Conservation (phyloP, 1,139 yeast species). For the Pichia sp. region DNA sequence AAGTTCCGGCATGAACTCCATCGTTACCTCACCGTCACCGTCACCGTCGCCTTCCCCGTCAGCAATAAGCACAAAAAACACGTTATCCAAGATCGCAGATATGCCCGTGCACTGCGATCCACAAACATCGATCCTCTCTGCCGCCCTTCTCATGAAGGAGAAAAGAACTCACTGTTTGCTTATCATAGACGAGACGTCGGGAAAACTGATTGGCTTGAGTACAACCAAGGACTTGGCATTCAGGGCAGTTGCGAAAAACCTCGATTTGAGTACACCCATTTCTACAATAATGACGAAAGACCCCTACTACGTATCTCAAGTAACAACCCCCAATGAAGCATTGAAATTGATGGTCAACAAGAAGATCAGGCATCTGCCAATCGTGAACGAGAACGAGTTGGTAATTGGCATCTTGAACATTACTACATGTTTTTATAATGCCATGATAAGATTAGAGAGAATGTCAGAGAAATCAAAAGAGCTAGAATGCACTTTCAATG, state of each 20-base stretch:
- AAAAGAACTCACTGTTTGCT: conserved; percentile 51
- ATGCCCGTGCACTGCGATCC: conserved; percentile 48
- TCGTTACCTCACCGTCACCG: not conserved
- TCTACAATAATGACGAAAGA: conserved; percentile 35
- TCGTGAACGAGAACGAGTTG: conserved; percentile 32
- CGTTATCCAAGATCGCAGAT: conserved; percentile 37
- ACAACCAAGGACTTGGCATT: conserved; percentile 81
- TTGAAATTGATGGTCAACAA: conserved; percentile 36
- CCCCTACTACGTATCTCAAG: conserved; percentile 33
- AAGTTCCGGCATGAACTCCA: not conserved
- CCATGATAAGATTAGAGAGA: conserved; percentile 37
- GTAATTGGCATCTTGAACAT: conserved; percentile 39
- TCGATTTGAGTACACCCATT: conserved; percentile 28
- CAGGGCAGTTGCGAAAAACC: conserved; percentile 34
- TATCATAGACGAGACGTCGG: conserved; percentile 40
- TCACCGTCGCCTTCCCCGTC: conserved; percentile 1
- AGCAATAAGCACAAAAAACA: conserved; percentile 10
- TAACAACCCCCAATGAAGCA: conserved; percentile 38
- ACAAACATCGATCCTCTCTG: conserved; percentile 44
- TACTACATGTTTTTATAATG: conserved; percentile 41
- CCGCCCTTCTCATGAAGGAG: conserved; percentile 52
- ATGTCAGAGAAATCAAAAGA: conserved; percentile 35
- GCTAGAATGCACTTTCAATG: conserved; percentile 34
- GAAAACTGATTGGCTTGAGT: conserved; percentile 63
- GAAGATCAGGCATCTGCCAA: conserved; percentile 39